Evolutionary conservation across 2,329 filamentous ascomycete species (phyloP).

Genomic region (Neonectria ditissima): DNA sequence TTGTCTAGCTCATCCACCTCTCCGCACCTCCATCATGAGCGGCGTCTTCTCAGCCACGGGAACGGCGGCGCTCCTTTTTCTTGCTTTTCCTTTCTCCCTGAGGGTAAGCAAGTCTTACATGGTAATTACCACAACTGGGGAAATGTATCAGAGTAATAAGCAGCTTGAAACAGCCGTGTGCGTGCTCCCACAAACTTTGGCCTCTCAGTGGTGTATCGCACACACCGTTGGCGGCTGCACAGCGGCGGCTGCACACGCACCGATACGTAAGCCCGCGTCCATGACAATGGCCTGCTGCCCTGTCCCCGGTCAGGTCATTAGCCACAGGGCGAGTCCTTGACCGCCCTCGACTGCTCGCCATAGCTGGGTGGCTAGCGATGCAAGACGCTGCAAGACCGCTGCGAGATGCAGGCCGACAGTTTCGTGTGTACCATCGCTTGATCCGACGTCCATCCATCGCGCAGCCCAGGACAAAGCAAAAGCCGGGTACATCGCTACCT

Average conservation of each 20-base stretch:
- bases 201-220: background rate
- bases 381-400: background rate
- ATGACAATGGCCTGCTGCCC: conserved; percentile 14
- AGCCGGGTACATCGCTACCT: conserved; percentile 6
- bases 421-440: background rate
- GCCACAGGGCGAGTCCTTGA: conserved; percentile 15
- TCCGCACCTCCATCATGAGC: background rate
- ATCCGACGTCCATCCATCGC: too few relatives aligned
- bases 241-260: conserved; percentile 22
- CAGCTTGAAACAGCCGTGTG: background rate
- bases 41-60: background rate
- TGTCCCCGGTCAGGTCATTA: conserved; percentile 25
- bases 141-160: background rate
- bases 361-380: background rate
- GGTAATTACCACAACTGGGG: background rate
- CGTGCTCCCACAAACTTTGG: conserved; percentile 6
- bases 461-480: too few relatives aligned
- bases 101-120: background rate
- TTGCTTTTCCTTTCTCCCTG: background rate
- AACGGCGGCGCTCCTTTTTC: background rate
- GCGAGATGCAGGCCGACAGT: background rate
- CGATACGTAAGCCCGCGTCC: conserved; percentile 23
- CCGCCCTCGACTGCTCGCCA: conserved; percentile 5
- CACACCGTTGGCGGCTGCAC: conserved; percentile 8
- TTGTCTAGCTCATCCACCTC: conserved; percentile 5